These are phyloP conservation scores for Acephala macrosclerotiorum DNA, from an alignment of 2,329 filamentous ascomycete species.

Conservation along the genomic window DNA sequence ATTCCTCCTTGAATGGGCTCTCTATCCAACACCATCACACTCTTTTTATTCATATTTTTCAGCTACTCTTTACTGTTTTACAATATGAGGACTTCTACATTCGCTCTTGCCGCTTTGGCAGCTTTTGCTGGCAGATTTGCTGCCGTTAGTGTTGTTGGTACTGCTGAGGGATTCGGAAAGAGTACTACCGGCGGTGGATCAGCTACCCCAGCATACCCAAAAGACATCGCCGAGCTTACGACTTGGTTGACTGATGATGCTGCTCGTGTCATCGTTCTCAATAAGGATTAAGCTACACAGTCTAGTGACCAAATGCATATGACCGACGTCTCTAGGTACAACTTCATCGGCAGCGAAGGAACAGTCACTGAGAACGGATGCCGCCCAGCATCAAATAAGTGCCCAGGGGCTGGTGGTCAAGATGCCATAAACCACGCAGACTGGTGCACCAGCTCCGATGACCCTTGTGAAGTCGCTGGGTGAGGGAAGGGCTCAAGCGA, in stretches of 20 bases:
- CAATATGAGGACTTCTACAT: too few relatives aligned
- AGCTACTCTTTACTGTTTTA: too few relatives aligned
- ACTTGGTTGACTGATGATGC: conserved; percentile 62
- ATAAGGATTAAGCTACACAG: background rate
- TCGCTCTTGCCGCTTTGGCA: too few relatives aligned
- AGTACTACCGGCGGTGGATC: conserved; percentile 67
- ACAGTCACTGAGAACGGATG: conserved; percentile 51
- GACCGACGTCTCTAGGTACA: conserved; percentile 47
- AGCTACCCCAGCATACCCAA: conserved; percentile 60
- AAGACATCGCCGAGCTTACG: conserved; percentile 61
- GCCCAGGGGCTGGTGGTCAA: conserved; percentile 51
- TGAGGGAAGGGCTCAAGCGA: too few relatives aligned
- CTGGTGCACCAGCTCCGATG: conserved; percentile 36
- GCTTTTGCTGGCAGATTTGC: background rate
- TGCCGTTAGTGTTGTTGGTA: conserved; percentile 27
- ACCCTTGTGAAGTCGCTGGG: too few relatives aligned
- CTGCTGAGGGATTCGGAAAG: conserved; percentile 33
- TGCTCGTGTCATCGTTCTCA: conserved; percentile 57
- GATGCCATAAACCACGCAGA: conserved; percentile 62
- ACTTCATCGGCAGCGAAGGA: conserved; percentile 59
- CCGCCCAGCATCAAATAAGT: conserved; percentile 58
- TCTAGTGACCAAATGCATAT: too few relatives aligned
- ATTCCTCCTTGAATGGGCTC: too few relatives aligned
- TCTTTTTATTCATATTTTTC: too few relatives aligned
- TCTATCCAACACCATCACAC: too few relatives aligned